Evolutionary conservation across 345 rosid species (phyloP).

Genomic region (Brassica juncea): DNA sequence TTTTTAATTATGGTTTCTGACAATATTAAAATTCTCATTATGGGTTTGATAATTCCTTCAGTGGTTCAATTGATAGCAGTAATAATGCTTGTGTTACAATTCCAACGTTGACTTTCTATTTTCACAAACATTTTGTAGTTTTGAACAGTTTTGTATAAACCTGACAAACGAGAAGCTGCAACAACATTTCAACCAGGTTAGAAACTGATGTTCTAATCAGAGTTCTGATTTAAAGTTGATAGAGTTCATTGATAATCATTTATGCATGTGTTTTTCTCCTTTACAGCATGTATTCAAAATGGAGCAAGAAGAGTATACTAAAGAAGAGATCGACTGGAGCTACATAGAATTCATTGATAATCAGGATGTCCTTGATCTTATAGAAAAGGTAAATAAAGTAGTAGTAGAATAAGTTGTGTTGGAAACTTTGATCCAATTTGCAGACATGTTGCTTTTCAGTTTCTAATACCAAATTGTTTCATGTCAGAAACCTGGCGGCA

Average conservation of each 20-base stretch:
- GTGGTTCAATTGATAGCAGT: slow-evolving; percentile 12
- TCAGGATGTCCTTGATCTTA: slow-evolving; percentile 92
- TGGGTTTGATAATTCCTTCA: neutral
- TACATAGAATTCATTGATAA: slow-evolving; percentile 95
- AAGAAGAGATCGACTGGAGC: slow-evolving; percentile 97
- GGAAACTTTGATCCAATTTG: slow-evolving; percentile 3
- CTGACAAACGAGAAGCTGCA: slow-evolving; percentile 98
- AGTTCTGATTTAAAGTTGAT: slow-evolving; percentile 5
- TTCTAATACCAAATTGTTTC: slow-evolving; percentile 37
- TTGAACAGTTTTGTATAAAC: slow-evolving; percentile 99
- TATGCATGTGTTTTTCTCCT: slow-evolving; percentile 32
- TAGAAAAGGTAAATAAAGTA: slow-evolving; percentile 77
- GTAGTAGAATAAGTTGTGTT: slow-evolving; percentile 9
- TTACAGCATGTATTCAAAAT: slow-evolving; percentile 94
- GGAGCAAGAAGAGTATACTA: slow-evolving; percentile 99
- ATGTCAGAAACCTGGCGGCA: slow-evolving; percentile 98
- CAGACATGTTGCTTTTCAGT: slow-evolving; percentile 7
- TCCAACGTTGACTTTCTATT: slow-evolving; percentile 20
- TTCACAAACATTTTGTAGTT: slow-evolving; percentile 51
- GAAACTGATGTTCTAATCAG: slow-evolving; percentile 23
- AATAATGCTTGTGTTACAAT: neutral
- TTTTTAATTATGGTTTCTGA: neutral
- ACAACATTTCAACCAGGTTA: slow-evolving; percentile 98
- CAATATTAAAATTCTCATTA: slow-evolving; percentile 1
- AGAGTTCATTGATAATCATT: neutral